Conservation (phyloP, 768 basidiomycete species). For the Lentinula raphanica region DNA sequence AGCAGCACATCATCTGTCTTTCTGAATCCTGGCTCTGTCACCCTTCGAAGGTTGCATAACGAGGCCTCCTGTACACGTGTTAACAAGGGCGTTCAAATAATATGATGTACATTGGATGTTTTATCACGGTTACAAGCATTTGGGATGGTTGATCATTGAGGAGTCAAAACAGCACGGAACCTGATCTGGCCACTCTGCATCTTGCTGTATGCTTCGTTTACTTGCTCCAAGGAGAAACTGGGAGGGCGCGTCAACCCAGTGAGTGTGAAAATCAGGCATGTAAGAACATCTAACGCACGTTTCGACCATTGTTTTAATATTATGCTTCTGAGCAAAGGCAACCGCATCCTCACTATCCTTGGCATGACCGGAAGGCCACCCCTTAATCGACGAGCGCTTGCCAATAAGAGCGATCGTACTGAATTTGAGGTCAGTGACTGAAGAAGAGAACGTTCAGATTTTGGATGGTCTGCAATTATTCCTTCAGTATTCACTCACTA, state of each 20-base stretch:
- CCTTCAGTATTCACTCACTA: neutral
- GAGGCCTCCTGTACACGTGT: no score
- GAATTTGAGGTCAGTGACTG: neutral
- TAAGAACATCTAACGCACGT: neutral
- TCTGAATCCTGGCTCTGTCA: no score
- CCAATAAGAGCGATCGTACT: neutral
- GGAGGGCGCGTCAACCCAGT: no score
- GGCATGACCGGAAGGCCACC: slow-evolving; percentile 1
- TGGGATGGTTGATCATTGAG: neutral
- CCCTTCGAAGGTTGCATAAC: no score
- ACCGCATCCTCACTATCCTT: slow-evolving; percentile 1
- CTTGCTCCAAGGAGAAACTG: neutral
- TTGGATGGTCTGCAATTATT: no score
- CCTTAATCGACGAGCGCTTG: neutral
- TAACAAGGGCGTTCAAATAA: no score
- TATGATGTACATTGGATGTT: no score
- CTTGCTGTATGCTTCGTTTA: neutral
- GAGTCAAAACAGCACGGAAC: neutral
- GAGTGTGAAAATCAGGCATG: neutral
- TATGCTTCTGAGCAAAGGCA: neutral
- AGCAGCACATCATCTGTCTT: no score
- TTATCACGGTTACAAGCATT: no score
- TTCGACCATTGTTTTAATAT: neutral
- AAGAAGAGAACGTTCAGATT: neutral
- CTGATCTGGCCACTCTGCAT: slow-evolving; percentile 1